Evolutionary conservation across 306 rosid species (phyloP).

Genomic region (Malus orientalis): DNA sequence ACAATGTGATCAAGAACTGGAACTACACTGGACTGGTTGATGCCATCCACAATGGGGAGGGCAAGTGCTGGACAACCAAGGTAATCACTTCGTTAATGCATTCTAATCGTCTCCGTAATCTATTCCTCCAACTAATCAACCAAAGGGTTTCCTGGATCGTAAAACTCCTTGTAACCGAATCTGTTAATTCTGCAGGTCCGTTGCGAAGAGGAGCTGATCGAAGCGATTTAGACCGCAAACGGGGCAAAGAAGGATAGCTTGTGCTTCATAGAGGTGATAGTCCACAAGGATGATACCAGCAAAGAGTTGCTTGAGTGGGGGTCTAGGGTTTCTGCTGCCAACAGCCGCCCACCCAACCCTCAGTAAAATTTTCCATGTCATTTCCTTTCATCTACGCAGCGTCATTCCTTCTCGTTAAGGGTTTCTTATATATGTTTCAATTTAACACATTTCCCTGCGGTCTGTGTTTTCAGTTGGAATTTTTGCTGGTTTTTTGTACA

Average conservation of each 20-base stretch:
- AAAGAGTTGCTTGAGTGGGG: slow-evolving; percentile 89
- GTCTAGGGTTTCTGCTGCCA: slow-evolving; percentile 73
- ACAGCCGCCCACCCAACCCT: slow-evolving; percentile 75
- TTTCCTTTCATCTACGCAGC: not conserved
- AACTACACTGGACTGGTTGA: slow-evolving; percentile 60
- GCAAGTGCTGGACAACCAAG: slow-evolving; percentile 91
- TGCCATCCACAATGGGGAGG: slow-evolving; percentile 84
- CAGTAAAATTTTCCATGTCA: slow-evolving; percentile 20
- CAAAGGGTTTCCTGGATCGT: not conserved
- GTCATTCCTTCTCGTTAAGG: not conserved
- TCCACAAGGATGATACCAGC: slow-evolving; percentile 83
- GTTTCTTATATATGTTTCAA: not conserved
- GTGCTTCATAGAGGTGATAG: slow-evolving; percentile 85
- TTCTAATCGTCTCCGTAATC: not conserved
- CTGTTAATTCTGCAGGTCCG: slow-evolving; percentile 37
- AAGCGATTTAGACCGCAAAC: slow-evolving; percentile 60
- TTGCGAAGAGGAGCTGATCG: slow-evolving; percentile 62
- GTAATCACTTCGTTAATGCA: slow-evolving; percentile 10
- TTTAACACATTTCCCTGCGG: not conserved
- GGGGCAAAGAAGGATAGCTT: slow-evolving; percentile 58
- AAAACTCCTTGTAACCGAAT: not conserved
- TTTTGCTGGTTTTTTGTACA: not conserved
- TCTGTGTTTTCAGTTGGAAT: not conserved
- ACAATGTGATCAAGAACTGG: slow-evolving; percentile 94
- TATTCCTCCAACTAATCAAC: not conserved